A percentile compares a stretch with the other conserved stretches of the same genome.
Evolutionary conservation across 2,329 filamentous ascomycete genomes (phyloP).

Genomic region (Cladophialophora chaetospira): DNA sequence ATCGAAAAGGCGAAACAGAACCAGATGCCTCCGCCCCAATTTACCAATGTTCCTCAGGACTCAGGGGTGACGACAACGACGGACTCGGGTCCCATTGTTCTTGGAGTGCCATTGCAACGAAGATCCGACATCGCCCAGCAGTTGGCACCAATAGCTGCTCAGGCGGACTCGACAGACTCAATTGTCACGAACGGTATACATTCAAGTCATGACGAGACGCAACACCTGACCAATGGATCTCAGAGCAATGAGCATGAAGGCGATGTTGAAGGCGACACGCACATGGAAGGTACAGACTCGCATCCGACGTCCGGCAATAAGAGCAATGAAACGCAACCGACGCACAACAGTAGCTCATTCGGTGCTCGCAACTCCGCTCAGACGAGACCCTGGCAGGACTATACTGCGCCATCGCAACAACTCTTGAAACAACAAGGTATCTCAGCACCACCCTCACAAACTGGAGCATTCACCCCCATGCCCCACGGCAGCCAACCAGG

Average conservation of each 20-base stretch:
- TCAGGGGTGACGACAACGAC: slow-evolving; percentile 44
- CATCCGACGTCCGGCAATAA: slow-evolving; percentile 50
- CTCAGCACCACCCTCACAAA: slow-evolving; percentile 50
- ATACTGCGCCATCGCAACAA: slow-evolving; percentile 51
- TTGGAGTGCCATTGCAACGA: slow-evolving; percentile 67
- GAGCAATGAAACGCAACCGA: slow-evolving; percentile 44
- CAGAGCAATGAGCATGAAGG: slow-evolving; percentile 40
- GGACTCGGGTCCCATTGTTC: slow-evolving; percentile 54
- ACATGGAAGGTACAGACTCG: slow-evolving; percentile 62
- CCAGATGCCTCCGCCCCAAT: slow-evolving; percentile 49
- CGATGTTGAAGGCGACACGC: slow-evolving; percentile 58
- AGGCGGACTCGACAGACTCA: slow-evolving; percentile 48
- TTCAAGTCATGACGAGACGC: slow-evolving; percentile 40
- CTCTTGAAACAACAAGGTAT: slow-evolving; percentile 48
- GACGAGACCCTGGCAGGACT: slow-evolving; percentile 48
- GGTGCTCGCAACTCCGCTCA: slow-evolving; percentile 50
- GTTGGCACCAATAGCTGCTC: slow-evolving; percentile 54
- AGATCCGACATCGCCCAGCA: slow-evolving; percentile 35
- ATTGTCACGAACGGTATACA: slow-evolving; percentile 37
- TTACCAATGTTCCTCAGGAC: slow-evolving; percentile 57
- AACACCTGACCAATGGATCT: slow-evolving; percentile 43
- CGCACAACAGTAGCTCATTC: slow-evolving; percentile 54
- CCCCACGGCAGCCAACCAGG: slow-evolving; percentile 58
- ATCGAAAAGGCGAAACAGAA: slow-evolving; percentile 57
- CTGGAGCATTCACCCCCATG: slow-evolving; percentile 59